phyloP scores from a whole-genome alignment of 306 rosid genomes.

The Senna tora region DNA sequence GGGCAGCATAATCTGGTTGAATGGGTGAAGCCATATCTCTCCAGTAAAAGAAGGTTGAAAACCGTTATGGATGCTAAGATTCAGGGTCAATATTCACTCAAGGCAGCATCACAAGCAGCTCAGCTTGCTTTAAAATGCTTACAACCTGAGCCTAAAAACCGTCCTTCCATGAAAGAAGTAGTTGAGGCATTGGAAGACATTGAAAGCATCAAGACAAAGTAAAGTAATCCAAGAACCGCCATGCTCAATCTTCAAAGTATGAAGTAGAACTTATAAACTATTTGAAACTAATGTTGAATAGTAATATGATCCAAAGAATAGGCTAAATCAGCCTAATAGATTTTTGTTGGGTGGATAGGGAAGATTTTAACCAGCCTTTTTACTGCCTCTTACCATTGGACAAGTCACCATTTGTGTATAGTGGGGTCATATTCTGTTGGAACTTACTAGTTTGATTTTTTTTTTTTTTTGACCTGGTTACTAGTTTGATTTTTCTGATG shows the following conservation, averaged over 20 bases:
- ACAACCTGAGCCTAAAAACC: conserved; percentile 55
- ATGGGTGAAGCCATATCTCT: conserved; percentile 69
- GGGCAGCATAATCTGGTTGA: conserved; percentile 66
- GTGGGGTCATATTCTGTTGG: not conserved
- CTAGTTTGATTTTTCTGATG: not conserved
- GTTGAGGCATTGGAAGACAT: conserved; percentile 62
- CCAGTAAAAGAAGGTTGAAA: conserved; percentile 50
- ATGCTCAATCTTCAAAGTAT: not conserved
- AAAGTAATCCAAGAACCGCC: conserved; percentile 35
- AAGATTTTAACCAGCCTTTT: conserved; percentile 21
- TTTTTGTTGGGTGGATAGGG: not conserved
- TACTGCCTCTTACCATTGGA: not conserved
- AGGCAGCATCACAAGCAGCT: conserved; percentile 58
- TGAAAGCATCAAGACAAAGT: conserved; percentile 42
- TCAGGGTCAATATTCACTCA: conserved; percentile 70
- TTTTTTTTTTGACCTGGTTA: too few relatives aligned
- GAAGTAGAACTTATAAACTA: not conserved
- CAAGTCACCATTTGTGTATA: not conserved
- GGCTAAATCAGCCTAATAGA: not conserved
- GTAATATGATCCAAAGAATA: not conserved
- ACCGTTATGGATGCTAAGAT: conserved; percentile 57
- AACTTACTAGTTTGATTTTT: not conserved
- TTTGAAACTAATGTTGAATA: not conserved
- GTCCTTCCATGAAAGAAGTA: conserved; percentile 85
- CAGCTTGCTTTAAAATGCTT: conserved; percentile 66